Evolutionary conservation across 2,329 filamentous ascomycete species (phyloP), one percentile per base, ranked within the genome.

Genomic region (Fusarium nematophilum): DNA sequence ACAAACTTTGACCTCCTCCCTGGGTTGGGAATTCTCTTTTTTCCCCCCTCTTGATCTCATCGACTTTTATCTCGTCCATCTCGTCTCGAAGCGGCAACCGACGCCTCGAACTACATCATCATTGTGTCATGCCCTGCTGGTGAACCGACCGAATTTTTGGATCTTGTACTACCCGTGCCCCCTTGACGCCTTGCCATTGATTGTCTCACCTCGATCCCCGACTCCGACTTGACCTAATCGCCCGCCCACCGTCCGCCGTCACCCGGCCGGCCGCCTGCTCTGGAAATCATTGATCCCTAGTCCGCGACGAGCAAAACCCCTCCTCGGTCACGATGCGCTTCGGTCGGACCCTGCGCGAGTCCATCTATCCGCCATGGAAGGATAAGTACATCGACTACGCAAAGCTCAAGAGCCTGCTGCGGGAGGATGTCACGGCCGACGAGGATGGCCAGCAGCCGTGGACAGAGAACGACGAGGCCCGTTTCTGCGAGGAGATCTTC

Each of bases 321-420:
- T 40, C 27, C 21, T 39, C 44, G 29, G 31, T 23, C 53, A 60
- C 45, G 43, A 98, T 99, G 95, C 90, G 92, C 70, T 99, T 97
- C 81, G 94, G 94, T 61, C 92, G 89, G 79, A 97, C 92, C 45
- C 85, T 99, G 57, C 87, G 88, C 70, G 86, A 87, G 70, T 88
- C 91, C 56, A 82, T 91, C 69, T 95, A 98, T 75, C 79, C 85
- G 67, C 92, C 93, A 72, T 99, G 94, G 94, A 91, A 90, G 76
- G 91, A 90, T 74, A 86, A 96, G 72, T 98, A 99, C 81, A 92
- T 99, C 73, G 93, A 98, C 80, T 99, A 99, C 77, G 81, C 85
- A 69, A 97, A 94, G 83, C 88, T 99, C 65, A 98, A 98, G 83
- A 83, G 84, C 70, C 84, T 99, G 55, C 81, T 99, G 57, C 90